Base-by-base conservation (phyloP, 176 grass and related monocot genomes). In the Ensete glaucum region DNA sequence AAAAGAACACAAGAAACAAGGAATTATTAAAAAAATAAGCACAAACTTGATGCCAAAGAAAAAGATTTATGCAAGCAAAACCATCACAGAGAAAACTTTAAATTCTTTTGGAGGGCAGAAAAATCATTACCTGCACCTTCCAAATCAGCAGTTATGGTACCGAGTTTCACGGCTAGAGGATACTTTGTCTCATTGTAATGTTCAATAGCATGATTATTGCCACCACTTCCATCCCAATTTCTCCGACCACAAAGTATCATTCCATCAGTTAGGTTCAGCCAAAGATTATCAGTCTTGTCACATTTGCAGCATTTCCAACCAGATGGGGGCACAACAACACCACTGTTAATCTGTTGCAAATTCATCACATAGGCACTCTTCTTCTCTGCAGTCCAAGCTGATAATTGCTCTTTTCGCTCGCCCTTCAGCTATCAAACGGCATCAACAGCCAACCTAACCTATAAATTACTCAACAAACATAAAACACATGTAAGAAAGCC, bases 241-340 rank as follows among this genome's bases (percentile, higher is more conserved):
- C 34, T 78, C 73, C 95, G 87, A 76, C 95, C 95, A 57, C 90
- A 99, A 52, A 99, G 76, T 76, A 94, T 89, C 78, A 63, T 91
- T 67, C 95, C 95, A 89, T 99, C 95, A 51, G 91, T 94, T 83
- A 99, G 82, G 80, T 99, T 99, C 83, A 99, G 77, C 95, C 95
- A 99, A 24, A 99, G 90, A 84, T 99, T 99, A 71, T 94, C 95
- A 48, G 82, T 91, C 83, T 99, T 99, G 73, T 99, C 88, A 17
- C 90, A 99, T 79, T 94, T 99, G 86, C 86, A 74, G 79, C 95
- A 99, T 79, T 91, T 94, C 95, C 95, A 99, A 68, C 95, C 91
- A 54, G 85, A 84, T 82, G 91, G 91, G 68, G 90, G 86, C 54
- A 99, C 88, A 81, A 86, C 9, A 78, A 99, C 88, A 76, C 95